These are phyloP conservation scores for Hemerocallis citrina DNA, from an alignment of 106 monocot species.

Conservation along the genomic window DNA sequence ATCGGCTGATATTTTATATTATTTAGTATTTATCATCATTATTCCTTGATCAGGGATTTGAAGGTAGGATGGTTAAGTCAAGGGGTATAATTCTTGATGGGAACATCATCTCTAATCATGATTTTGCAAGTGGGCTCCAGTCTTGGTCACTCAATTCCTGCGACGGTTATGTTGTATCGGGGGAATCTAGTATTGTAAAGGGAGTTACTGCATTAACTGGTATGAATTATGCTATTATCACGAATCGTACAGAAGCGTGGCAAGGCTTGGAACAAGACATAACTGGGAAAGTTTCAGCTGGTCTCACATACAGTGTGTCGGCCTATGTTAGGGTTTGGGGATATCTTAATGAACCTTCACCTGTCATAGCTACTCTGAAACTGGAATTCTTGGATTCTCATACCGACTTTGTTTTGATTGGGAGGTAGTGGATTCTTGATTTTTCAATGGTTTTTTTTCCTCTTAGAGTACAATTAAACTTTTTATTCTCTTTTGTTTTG, in stretches of 20 bases:
- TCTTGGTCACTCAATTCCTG: conserved; percentile 32
- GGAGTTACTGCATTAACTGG: conserved; percentile 22
- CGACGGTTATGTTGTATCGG: conserved; percentile 23
- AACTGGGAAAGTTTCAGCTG: conserved; percentile 18
- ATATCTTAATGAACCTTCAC: conserved; percentile 7
- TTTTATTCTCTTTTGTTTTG: background rate
- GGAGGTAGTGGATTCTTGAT: conserved; percentile 20
- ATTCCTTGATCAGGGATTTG: conserved; percentile 5
- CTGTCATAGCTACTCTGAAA: conserved; percentile 36
- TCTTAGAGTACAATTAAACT: background rate
- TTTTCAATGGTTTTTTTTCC: background rate
- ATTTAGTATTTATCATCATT: background rate
- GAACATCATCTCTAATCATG: conserved; percentile 34
- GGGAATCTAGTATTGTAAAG: conserved; percentile 9
- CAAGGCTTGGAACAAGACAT: conserved; percentile 46
- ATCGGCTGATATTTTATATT: background rate
- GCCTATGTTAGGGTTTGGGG: conserved; percentile 29
- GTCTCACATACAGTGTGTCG: conserved; percentile 13
- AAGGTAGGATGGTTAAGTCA: background rate
- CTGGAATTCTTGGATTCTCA: conserved; percentile 15
- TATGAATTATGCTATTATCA: conserved; percentile 26
- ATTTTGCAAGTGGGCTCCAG: conserved; percentile 27
- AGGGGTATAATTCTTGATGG: background rate
- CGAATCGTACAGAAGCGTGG: conserved; percentile 34
- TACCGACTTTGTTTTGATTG: conserved; percentile 19